Percentiles rank a stretch among this genome's conserved stretches.
Conservation (phyloP, 305 asterid genomes). For the Stenogyne calaminthoides region DNA sequence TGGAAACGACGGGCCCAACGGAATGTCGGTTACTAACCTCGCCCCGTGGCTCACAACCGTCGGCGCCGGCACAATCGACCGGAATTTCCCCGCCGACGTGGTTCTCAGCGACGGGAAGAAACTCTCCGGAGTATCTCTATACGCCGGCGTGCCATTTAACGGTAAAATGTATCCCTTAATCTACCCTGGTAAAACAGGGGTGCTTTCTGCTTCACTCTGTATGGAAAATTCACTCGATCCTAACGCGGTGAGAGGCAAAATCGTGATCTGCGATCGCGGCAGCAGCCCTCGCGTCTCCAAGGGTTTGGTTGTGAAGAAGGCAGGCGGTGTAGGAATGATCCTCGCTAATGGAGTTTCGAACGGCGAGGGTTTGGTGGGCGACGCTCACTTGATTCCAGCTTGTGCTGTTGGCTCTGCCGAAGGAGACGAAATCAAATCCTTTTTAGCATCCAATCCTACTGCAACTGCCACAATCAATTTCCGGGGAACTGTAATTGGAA, state of each 20-base stretch:
- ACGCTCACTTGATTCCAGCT: slow-evolving; percentile 83
- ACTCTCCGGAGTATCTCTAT: slow-evolving; percentile 75
- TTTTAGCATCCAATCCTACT: slow-evolving; percentile 39
- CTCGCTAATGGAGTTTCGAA: slow-evolving; percentile 75
- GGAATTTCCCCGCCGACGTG: slow-evolving; percentile 83
- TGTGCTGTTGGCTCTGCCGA: slow-evolving; percentile 72
- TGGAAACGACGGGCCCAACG: slow-evolving; percentile 95
- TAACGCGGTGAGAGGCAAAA: slow-evolving; percentile 62
- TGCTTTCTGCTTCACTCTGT: slow-evolving; percentile 84
- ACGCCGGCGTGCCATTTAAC: slow-evolving; percentile 64
- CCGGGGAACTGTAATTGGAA: slow-evolving; percentile 72
- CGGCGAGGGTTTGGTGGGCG: slow-evolving; percentile 96
- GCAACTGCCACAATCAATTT: slow-evolving; percentile 72
- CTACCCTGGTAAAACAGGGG: slow-evolving; percentile 86
- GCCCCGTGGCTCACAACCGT: slow-evolving; percentile 97
- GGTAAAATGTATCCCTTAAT: slow-evolving; percentile 74
- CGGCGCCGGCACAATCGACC: slow-evolving; percentile 91
- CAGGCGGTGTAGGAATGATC: slow-evolving; percentile 96
- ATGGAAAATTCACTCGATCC: slow-evolving; percentile 92
- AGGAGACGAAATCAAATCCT: slow-evolving; percentile 73
- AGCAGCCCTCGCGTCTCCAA: slow-evolving; percentile 90
- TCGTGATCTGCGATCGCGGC: slow-evolving; percentile 93
- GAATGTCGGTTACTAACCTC: slow-evolving; percentile 89
- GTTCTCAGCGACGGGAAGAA: slow-evolving; percentile 65
- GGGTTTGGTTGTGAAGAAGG: slow-evolving; percentile 83